These are phyloP conservation scores for Ophiostoma montium DNA, from an alignment of 2,329 filamentous ascomycete genomes.

Conservation along the genomic window DNA sequence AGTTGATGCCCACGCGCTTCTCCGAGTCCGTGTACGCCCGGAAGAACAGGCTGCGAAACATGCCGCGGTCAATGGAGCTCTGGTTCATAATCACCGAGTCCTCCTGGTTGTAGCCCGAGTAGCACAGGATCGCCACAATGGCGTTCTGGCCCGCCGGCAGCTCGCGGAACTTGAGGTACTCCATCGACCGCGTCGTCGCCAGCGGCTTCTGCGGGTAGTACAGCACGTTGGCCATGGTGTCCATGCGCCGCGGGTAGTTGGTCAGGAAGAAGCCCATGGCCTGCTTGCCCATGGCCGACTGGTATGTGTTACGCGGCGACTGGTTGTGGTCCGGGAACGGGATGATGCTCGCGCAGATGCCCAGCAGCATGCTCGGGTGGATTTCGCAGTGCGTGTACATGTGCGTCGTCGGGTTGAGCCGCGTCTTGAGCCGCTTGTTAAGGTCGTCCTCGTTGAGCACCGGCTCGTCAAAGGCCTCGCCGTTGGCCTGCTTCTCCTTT, in stretches of 20 bases:
- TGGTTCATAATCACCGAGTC: slow-evolving; percentile 99
- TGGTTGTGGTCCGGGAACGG: slow-evolving; percentile 98
- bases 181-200: slow-evolving; percentile 93
- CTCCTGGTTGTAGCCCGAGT: slow-evolving; percentile 99
- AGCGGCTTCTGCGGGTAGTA: slow-evolving; percentile 98
- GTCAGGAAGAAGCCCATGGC: slow-evolving; percentile 99
- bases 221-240: slow-evolving; percentile 98
- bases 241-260: slow-evolving; percentile 94
- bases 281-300: slow-evolving; percentile 99
- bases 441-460: slow-evolving; percentile 52
- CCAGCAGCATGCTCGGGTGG: slow-evolving; percentile 96
- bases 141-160: slow-evolving; percentile 94
- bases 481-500: slow-evolving; percentile 26
- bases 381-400: slow-evolving; percentile 98
- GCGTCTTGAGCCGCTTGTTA: slow-evolving; percentile 77
- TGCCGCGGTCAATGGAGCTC: slow-evolving; percentile 91
- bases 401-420: slow-evolving; percentile 73
- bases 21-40: slow-evolving; percentile 94
- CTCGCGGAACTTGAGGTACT: slow-evolving; percentile 96
- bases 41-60: slow-evolving; percentile 97
- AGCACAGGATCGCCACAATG: slow-evolving; percentile 93
- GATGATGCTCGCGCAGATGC: slow-evolving; percentile 98
- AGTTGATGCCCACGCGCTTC: slow-evolving; percentile 86
- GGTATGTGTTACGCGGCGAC: slow-evolving; percentile 97
- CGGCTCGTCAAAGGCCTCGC: slow-evolving; percentile 24